A percentile compares a stretch with the other conserved stretches of the same genome.
Evolutionary conservation across 108 stramenopile genomes (phyloP).

Genomic region (Discostella pseudostelligera): DNA sequence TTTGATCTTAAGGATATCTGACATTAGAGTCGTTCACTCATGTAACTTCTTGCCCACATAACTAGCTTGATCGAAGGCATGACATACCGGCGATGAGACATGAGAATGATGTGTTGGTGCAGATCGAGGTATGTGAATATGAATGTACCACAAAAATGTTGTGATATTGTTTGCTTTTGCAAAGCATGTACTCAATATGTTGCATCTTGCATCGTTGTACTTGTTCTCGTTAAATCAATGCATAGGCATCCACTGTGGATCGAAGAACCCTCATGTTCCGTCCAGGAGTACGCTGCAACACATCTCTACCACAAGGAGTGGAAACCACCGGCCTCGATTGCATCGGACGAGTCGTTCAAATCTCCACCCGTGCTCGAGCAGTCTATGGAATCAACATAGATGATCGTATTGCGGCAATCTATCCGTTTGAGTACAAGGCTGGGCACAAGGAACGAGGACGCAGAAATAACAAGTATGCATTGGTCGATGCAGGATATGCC

Average conservation of each 20-base stretch:
- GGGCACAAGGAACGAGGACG: slow-evolving; percentile 2
- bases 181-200: too few species aligned
- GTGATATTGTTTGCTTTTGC: too few species aligned
- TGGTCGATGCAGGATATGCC: slow-evolving; percentile 47
- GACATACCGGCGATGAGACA: slow-evolving; percentile 40
- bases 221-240: background rate
- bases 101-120: slow-evolving; percentile 44
- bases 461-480: slow-evolving; percentile 19
- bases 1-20: background rate
- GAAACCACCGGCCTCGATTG: slow-evolving; percentile 36
- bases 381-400: slow-evolving; percentile 37
- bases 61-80: slow-evolving; percentile 35
- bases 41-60: too few species aligned
- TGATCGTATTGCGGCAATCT: slow-evolving; percentile 46
- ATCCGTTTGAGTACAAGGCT: slow-evolving; percentile 37
- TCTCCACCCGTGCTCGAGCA: slow-evolving; percentile 36
- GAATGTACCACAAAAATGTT: too few species aligned
- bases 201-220: too few species aligned
- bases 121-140: slow-evolving; percentile 39
- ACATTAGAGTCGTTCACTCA: too few species aligned
- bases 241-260: slow-evolving; percentile 39
- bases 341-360: slow-evolving; percentile 41
- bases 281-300: slow-evolving; percentile 33
- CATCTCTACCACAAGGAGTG: slow-evolving; percentile 12
- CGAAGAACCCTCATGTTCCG: slow-evolving; percentile 27